Evolutionary conservation across 805 yeast genomes (phyloP), one percentile per base, ranked within the genome.

Genomic region (Candida schatavii): DNA sequence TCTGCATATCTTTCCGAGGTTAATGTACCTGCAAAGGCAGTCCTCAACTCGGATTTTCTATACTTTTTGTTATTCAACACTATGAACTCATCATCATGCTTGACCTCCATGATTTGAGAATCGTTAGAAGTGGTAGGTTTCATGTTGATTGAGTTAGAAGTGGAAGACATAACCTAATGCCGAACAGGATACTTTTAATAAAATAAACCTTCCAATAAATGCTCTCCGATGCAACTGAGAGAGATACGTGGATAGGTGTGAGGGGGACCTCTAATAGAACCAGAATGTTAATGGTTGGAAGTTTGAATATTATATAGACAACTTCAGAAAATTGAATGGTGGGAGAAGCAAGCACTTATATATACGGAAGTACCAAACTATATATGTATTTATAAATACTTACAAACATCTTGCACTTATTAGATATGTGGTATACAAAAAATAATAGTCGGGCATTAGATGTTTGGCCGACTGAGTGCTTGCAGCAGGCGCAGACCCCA

Each of bases 21-120:
- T 43, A 74, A 61, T 7, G 68, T 67, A 52, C 85, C 86, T 13
- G 84, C 86, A 54, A 82, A 81, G 2, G 87, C 88, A 26, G 68
- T 67, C 48, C 78, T 59, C 47, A 83, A 73, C 42, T 83, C 89
- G 22, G 68, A 68, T 41, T 77, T 71, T 42, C 69, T 66, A 58
- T 78, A 75, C 20, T 64, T 60, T 30, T 58, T 52, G 39, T 66
- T 64, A 40, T 72, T 74, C 33, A 75, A 64, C 43, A 64, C 64
- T 31, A 75, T 62, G 45, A 61, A 59, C 30, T 72, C 69, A 17
- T 62, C 61, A 40, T 72, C 76, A 27, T 63, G 41, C 27, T 11
- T 13, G 15, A 38, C 18, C 7, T 27, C 18, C 7, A 23, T 25
- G 15, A 21, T 20, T 10, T 20, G 31, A n/a, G 15, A 13, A 22